Conservation (phyloP, 2,329 filamentous ascomycete genomes). For the Gnomoniopsis sp. region DNA sequence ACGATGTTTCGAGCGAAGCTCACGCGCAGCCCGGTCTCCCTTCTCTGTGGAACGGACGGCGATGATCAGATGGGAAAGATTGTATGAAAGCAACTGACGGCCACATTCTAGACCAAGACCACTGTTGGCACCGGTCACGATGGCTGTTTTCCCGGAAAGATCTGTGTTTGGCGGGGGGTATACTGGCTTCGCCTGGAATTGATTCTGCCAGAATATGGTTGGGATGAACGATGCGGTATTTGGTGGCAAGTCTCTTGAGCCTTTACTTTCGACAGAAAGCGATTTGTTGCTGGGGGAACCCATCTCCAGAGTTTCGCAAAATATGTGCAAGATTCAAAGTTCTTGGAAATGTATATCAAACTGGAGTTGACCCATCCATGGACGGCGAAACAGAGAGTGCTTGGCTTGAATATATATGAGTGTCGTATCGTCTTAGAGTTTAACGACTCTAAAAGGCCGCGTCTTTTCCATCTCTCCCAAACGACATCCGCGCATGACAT, state of each 20-base stretch:
- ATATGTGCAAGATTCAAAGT: no score
- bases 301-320: no score
- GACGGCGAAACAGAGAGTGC: no score
- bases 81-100: slow-evolving; percentile 31
- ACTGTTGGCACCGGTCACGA: slow-evolving; percentile 36
- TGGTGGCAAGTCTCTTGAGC: not conserved
- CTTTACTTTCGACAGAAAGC: not conserved
- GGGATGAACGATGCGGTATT: not conserved
- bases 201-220: not conserved
- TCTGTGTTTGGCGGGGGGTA: slow-evolving; percentile 20
- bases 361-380: no score
- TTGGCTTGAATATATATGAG: no score
- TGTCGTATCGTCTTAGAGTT: no score
- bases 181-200: slow-evolving; percentile 29
- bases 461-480: no score
- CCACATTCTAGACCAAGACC: slow-evolving; percentile 35
- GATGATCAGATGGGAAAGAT: slow-evolving; percentile 41
- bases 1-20: slow-evolving; percentile 25
- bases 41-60: slow-evolving; percentile 40
- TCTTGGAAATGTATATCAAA: no score
- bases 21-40: slow-evolving; percentile 38
- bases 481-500: no score
- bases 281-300: no score
- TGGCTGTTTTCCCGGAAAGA: slow-evolving; percentile 28
- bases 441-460: no score